phyloP scores from a whole-genome alignment of 192 early-diverging fungal genomes.

The Backusella tuberculispora region DNA sequence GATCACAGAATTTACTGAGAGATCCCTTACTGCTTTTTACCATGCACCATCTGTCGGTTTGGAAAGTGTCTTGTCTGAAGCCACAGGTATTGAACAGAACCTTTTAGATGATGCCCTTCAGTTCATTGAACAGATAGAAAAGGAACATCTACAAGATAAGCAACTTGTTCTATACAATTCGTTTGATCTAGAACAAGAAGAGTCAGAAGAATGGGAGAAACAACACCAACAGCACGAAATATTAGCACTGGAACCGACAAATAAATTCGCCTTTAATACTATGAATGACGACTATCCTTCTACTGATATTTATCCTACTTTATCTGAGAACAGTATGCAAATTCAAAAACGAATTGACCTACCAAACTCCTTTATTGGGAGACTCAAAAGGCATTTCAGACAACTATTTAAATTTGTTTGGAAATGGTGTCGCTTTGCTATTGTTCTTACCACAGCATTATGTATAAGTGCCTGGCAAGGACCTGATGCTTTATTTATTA shows the following conservation, averaged over 20 bases:
- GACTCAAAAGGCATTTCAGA: constrained; percentile 15
- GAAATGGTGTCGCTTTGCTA: constrained; percentile 62
- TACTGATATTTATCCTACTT: constrained; percentile 24
- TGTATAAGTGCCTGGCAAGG: constrained; percentile 57
- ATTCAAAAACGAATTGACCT: neutral
- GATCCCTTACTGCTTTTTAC: constrained; percentile 29
- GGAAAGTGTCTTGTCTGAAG: constrained; percentile 24
- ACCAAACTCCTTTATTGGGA: constrained; percentile 20
- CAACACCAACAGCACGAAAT: neutral
- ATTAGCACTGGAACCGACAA: neutral
- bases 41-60: constrained; percentile 17
- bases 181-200: neutral
- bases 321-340: neutral
- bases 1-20: constrained; percentile 30
- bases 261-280: neutral
- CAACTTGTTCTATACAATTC: neutral
- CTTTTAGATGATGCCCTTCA: constrained; percentile 30
- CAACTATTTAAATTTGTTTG: constrained; percentile 48
- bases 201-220: neutral
- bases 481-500: constrained; percentile 42
- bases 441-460: constrained; percentile 51
- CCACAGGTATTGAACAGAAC: constrained; percentile 18
- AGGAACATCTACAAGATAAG: constrained; percentile 20
- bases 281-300: neutral
- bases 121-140: constrained; percentile 25